Evolutionary conservation across 2,329 filamentous ascomycete genomes (phyloP), one percentile per base, ranked within the genome.

Genomic region (Macrophomina pseudophaseolina): DNA sequence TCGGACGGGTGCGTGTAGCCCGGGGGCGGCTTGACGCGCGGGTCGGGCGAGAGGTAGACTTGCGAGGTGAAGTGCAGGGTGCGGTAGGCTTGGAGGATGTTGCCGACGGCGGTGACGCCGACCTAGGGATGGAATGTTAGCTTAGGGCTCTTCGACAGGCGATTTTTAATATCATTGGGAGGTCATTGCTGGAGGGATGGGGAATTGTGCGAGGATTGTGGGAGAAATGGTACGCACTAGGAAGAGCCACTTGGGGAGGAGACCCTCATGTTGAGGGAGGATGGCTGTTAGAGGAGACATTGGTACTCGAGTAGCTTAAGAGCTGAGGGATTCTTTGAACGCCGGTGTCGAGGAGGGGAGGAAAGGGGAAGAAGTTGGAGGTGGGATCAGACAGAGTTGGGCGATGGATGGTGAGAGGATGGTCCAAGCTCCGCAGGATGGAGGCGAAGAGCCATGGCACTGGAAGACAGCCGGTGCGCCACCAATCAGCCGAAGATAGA

Each of bases 41-140:
- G 78, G 75, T 46, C 78, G 67, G 80, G 87, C 78, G 88, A 88
- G 72, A 90, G 88, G 84, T 98, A 99, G 75, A 98, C 87, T 77
- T 92, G 90, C n/a, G 90, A 88, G 7, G 93, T 93, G 81, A 92
- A 96, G 78, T 89, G 85, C 3, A 94, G 85, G 18, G 93, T 96
- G 42, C 83, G 74, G 80, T 97, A 96, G 75, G 91, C 88, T 83
- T 97, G 94, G 54, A 96, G 77, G 42, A 89, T 91, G 84, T 99
- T 99, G 74, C 88, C 90, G 67, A 95, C 84, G 35, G 94, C 93
- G 66, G 96, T 86, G 66, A 93, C 75, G 66, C 93, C 93, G 75
- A 97, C 86, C 94, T 97, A 70, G 32, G 14, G 33, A 8, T 38
- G 40, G 44, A 42, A 30, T 44, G 56, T 74, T 49, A 30, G 18